A percentile compares a stretch with the other conserved stretches of the same genome.
Conservation (phyloP, 176 grass and related monocot genomes). For the Oryza australiensis region DNA sequence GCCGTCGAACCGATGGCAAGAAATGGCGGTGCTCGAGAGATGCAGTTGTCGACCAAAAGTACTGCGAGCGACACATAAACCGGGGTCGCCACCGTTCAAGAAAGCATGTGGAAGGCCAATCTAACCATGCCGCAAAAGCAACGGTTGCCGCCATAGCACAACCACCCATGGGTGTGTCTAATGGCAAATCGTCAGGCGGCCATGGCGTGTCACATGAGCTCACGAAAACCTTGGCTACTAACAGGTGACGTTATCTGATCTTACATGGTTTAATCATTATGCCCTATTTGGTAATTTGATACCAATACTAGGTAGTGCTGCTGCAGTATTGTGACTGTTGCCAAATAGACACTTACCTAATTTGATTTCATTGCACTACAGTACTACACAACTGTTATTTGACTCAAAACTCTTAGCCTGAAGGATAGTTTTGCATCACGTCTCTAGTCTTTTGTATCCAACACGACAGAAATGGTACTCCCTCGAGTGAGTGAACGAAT, state of each 20-base stretch:
- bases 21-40: slow-evolving; percentile 22
- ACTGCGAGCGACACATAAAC: slow-evolving; percentile 9
- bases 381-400: neutral
- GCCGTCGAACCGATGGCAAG: slow-evolving; percentile 17
- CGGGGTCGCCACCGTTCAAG: slow-evolving; percentile 14
- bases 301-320: neutral
- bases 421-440: neutral
- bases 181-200: neutral
- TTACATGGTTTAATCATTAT: neutral
- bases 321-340: neutral
- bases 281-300: neutral
- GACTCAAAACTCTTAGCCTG: neutral
- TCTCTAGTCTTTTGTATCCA: neutral
- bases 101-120: slow-evolving; percentile 19
- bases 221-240: neutral
- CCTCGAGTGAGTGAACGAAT: neutral
- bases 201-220: neutral
- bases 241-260: slow-evolving; percentile 7
- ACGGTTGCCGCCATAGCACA: neutral
- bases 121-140: neutral
- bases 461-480: no score
- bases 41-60: slow-evolving; percentile 14
- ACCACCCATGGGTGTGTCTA: neutral
- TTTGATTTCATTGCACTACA: neutral
- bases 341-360: neutral